A percentile compares a stretch with the other conserved stretches of the same genome.
Evolutionary conservation across 2,329 filamentous ascomycete species (phyloP).

Genomic region (Blumeria hordei): DNA sequence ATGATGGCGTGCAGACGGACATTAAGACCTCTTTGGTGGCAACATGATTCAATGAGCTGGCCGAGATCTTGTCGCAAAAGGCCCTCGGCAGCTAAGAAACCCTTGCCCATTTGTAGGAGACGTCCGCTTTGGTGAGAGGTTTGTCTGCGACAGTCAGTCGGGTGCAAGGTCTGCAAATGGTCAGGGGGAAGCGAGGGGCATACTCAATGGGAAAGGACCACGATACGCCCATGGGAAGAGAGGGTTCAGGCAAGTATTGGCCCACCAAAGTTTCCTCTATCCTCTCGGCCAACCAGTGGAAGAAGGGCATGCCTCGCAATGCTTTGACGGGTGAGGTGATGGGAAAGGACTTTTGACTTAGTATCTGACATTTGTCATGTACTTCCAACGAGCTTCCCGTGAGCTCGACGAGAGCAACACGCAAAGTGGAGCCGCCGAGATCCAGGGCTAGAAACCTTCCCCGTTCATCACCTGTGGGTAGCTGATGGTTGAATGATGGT

Average conservation of each 20-base stretch:
- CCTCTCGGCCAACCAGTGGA: constrained; percentile 41
- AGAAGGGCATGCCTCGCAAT: constrained; percentile 34
- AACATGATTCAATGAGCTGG: constrained; percentile 30
- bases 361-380: constrained; percentile 23
- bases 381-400: constrained; percentile 20
- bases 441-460: constrained; percentile 39
- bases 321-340: constrained; percentile 31
- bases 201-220: constrained; percentile 52
- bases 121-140: constrained; percentile 34
- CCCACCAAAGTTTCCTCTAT: constrained; percentile 30
- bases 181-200: constrained; percentile 12
- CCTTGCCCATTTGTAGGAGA: constrained; percentile 40
- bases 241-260: constrained; percentile 15
- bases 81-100: constrained; percentile 32
- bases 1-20: constrained; percentile 35
- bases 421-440: constrained; percentile 43
- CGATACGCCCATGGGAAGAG: constrained; percentile 34
- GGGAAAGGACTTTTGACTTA: constrained; percentile 29
- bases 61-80: constrained; percentile 35
- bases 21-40: constrained; percentile 21
- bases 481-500: constrained; percentile 38
- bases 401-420: constrained; percentile 38
- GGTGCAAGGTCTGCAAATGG: constrained; percentile 1
- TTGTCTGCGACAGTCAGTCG: constrained; percentile 25
- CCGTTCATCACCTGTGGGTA: constrained; percentile 33